These are phyloP conservation scores for Aureobasidium sp. DNA, from an alignment of 2,329 filamentous ascomycete species.

Conservation along the genomic window DNA sequence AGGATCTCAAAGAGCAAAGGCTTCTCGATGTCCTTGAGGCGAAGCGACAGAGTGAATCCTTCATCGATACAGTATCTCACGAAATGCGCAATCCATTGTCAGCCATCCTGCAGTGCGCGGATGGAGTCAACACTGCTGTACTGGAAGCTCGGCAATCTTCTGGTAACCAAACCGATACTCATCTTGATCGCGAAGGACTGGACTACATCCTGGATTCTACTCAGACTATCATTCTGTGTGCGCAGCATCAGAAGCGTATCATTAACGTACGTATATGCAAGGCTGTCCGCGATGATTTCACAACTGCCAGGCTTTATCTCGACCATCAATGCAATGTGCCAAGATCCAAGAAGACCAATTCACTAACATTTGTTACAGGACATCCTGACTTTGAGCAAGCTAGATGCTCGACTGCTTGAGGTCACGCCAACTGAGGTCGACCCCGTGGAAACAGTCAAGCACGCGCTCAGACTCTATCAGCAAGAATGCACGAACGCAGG, in stretches of 20 bases:
- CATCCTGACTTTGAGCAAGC: constrained; percentile 37
- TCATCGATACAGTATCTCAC: constrained; percentile 22
- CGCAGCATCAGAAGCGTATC: constrained; percentile 22
- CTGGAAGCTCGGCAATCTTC: constrained; percentile 35
- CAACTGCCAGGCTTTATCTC: not conserved
- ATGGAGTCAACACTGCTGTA: constrained; percentile 41
- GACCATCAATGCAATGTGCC: not conserved
- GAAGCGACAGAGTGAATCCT: constrained; percentile 26
- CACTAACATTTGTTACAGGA: constrained; percentile 32
- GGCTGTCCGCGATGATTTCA: not conserved
- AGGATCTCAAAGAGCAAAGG: constrained; percentile 20
- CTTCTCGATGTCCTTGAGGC: constrained; percentile 20
- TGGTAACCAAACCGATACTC: constrained; percentile 30
- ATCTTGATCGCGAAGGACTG: constrained; percentile 29
- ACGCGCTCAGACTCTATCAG: constrained; percentile 66
- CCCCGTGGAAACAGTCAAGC: constrained; percentile 54
- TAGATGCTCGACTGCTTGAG: constrained; percentile 32
- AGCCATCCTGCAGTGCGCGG: constrained; percentile 38
- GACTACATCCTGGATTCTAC: constrained; percentile 36
- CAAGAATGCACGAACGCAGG: constrained; percentile 59
- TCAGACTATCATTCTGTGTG: constrained; percentile 26
- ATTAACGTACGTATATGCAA: not conserved
- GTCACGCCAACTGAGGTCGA: constrained; percentile 60
- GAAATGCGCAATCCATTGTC: constrained; percentile 39
- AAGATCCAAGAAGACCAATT: constrained; percentile 26